These are phyloP conservation scores for Rhododendron henanense DNA, from an alignment of 148 eudicot genomes.

Conservation along the genomic window DNA sequence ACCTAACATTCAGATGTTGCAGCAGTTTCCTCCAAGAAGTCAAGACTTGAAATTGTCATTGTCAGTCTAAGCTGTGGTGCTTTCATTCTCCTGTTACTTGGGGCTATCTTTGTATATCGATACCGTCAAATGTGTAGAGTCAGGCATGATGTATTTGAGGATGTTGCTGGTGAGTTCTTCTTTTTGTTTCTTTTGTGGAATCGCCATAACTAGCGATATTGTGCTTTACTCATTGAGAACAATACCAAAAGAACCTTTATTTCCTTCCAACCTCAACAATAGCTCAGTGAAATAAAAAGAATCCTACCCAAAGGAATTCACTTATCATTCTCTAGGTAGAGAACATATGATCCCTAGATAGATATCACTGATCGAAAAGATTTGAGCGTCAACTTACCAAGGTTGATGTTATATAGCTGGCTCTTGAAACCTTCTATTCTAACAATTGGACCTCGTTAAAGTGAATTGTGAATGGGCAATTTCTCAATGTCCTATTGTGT, in stretches of 20 bases:
- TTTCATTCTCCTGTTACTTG: slow-evolving; percentile 59
- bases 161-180: slow-evolving; percentile 62
- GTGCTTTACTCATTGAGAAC: not conserved
- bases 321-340: not conserved
- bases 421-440: not conserved
- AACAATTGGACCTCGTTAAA: not conserved
- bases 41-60: slow-evolving; percentile 47
- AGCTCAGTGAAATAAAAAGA: not conserved
- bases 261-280: not conserved
- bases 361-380: not conserved
- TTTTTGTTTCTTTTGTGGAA: not conserved
- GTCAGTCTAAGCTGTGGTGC: slow-evolving; percentile 57
- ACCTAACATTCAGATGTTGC: slow-evolving; percentile 12
- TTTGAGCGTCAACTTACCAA: not conserved
- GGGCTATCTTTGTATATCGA: slow-evolving; percentile 47
- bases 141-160: slow-evolving; percentile 56
- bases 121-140: slow-evolving; percentile 31
- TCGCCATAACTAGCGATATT: not conserved
- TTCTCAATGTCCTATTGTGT: not conserved
- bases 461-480: not conserved
- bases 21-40: slow-evolving; percentile 51
- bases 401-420: not conserved
- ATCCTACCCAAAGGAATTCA: not conserved
- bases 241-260: not conserved
- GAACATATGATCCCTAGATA: not conserved